Conservation (phyloP, 495 filamentous ascomycete species). For the Neurospora terricola region DNA sequence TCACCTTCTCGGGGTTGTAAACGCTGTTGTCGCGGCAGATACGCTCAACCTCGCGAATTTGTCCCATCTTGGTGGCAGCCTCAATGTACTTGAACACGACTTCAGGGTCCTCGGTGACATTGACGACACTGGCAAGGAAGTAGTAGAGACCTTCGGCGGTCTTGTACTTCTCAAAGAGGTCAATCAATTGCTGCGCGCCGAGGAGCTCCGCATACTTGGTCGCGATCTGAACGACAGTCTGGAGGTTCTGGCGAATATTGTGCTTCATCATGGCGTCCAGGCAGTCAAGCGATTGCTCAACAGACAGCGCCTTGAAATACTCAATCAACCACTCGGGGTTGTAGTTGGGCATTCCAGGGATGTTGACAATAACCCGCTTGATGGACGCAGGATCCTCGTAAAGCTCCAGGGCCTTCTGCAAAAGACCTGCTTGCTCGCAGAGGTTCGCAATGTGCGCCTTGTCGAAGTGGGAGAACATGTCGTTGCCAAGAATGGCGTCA, state of each 20-base stretch:
- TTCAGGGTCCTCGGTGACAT: slow-evolving; percentile 87
- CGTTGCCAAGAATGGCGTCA: slow-evolving; percentile 92
- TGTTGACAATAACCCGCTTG: slow-evolving; percentile 76
- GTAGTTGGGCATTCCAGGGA: slow-evolving; percentile 70
- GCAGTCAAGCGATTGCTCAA: slow-evolving; percentile 90
- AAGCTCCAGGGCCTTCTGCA: slow-evolving; percentile 86
- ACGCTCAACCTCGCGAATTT: slow-evolving; percentile 91
- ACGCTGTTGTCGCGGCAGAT: slow-evolving; percentile 89
- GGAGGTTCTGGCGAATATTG: slow-evolving; percentile 95
- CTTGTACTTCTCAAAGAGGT: slow-evolving; percentile 93
- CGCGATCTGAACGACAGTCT: slow-evolving; percentile 85
- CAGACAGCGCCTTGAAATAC: slow-evolving; percentile 87
- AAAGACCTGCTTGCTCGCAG: slow-evolving; percentile 83
- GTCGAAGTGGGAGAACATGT: slow-evolving; percentile 96
- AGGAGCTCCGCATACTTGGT: slow-evolving; percentile 97
- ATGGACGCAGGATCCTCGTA: slow-evolving; percentile 83
- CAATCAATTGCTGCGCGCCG: slow-evolving; percentile 80
- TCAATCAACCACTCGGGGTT: slow-evolving; percentile 80
- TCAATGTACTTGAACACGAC: slow-evolving; percentile 99
- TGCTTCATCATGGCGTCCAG: slow-evolving; percentile 89
- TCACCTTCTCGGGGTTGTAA: slow-evolving; percentile 95
- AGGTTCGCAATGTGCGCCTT: slow-evolving; percentile 74
- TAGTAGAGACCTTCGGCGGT: slow-evolving; percentile 95
- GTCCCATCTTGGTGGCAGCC: slow-evolving; percentile 83
- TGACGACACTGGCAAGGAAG: slow-evolving; percentile 96